These are phyloP conservation scores for Trichosporon ovoides DNA, from an alignment of 1,284 basidiomycete species.

Conservation along the genomic window DNA sequence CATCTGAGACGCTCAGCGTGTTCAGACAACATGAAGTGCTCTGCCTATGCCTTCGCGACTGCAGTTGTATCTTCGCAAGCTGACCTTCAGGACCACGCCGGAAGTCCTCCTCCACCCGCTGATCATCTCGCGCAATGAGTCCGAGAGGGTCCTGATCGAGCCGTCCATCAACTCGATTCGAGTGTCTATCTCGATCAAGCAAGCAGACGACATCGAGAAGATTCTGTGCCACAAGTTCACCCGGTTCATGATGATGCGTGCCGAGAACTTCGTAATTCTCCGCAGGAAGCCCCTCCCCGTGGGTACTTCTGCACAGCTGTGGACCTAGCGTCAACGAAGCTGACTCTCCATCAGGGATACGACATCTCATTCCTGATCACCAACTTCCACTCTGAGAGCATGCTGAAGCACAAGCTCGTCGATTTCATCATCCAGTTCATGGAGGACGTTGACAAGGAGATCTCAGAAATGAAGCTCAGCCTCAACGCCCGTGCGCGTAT, in stretches of 20 bases:
- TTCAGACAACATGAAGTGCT: neutral
- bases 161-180: constrained; percentile 95
- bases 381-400: constrained; percentile 90
- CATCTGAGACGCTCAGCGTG: neutral
- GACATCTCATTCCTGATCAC: constrained; percentile 99
- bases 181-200: constrained; percentile 95
- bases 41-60: neutral
- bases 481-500: constrained; percentile 94
- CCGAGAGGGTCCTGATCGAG: constrained; percentile 94
- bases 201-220: constrained; percentile 97
- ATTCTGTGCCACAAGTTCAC: constrained; percentile 98
- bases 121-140: constrained; percentile 91
- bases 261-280: constrained; percentile 93
- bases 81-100: constrained; percentile 64
- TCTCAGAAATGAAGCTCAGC: constrained; percentile 60
- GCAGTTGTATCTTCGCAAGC: neutral
- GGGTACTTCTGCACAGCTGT: too few species aligned
- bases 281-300: constrained; percentile 87
- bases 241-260: constrained; percentile 98
- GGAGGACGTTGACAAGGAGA: constrained; percentile 78
- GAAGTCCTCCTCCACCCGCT: constrained; percentile 92
- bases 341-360: constrained; percentile 65
- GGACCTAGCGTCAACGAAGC: neutral
- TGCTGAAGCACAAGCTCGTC: constrained; percentile 99
- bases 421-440: constrained; percentile 99